phyloP scores from a whole-genome alignment of 139 green algal genomes.

The Diplosphaera chodatii region DNA sequence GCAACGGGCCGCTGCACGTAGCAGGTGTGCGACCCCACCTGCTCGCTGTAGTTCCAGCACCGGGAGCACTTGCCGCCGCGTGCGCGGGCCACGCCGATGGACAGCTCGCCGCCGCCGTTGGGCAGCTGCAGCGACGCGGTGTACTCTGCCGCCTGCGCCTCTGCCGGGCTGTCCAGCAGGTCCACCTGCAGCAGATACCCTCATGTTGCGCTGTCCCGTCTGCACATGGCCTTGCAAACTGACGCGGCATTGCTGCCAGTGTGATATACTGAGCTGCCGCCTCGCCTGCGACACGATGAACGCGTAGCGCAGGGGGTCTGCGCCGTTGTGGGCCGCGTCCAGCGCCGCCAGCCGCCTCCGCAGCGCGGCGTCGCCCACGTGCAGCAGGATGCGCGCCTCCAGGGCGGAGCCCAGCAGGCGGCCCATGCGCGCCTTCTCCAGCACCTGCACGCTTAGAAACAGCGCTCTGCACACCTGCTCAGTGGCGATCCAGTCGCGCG shows the following conservation, averaged over 20 bases:
- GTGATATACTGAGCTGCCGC: no score
- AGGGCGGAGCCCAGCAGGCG: constrained; percentile 74
- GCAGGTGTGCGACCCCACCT: no score
- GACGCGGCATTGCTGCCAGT: no score
- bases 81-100: constrained; percentile 67
- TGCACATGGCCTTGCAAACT: no score
- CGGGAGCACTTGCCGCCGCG: constrained; percentile 79
- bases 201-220: no score
- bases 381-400: constrained; percentile 61
- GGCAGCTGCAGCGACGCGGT: constrained; percentile 21
- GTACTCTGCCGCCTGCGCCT: constrained; percentile 1
- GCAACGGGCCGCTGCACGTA: no score
- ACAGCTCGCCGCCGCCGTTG: constrained; percentile 42
- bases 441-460: no score
- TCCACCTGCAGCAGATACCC: no score
- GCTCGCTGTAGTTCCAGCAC: constrained; percentile 93
- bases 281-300: constrained; percentile 77
- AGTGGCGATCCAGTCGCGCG: no score
- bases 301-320: constrained; percentile 73
- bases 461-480: no score
- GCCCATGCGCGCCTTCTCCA: constrained; percentile 70
- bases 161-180: constrained; percentile 17
- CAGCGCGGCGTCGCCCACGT: constrained; percentile 46
- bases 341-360: constrained; percentile 42
- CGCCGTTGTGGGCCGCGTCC: constrained; percentile 46